Conservation (phyloP, 2,329 filamentous ascomycete genomes). For the Penicillium sp. region DNA sequence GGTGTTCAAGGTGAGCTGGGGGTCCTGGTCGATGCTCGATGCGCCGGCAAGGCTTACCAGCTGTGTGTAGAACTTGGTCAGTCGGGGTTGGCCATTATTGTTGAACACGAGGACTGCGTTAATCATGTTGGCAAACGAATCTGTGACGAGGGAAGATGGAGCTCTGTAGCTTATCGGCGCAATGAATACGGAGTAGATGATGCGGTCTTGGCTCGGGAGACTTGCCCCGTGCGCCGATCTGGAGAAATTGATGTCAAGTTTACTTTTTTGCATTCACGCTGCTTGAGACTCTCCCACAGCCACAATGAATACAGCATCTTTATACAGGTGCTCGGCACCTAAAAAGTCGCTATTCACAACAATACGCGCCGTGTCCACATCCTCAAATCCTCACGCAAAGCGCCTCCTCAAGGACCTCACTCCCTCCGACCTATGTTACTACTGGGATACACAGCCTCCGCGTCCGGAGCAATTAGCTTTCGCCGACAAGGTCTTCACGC, state of each 20-base stretch:
- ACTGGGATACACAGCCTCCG: slow-evolving; percentile 55
- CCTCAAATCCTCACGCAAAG: slow-evolving; percentile 25
- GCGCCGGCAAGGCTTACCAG: slow-evolving; percentile 59
- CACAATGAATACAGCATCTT: slow-evolving; percentile 8
- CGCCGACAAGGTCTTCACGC: slow-evolving; percentile 49
- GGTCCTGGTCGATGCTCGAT: neutral
- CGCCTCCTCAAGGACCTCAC: slow-evolving; percentile 33
- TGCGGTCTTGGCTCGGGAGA: slow-evolving; percentile 10
- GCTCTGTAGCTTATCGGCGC: slow-evolving; percentile 11
- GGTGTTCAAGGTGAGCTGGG: slow-evolving; percentile 11
- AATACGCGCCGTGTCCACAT: slow-evolving; percentile 3
- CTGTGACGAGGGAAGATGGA: neutral
- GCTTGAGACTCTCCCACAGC: neutral
- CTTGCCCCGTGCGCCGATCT: slow-evolving; percentile 22
- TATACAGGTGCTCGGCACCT: slow-evolving; percentile 4
- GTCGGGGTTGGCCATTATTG: slow-evolving; percentile 90
- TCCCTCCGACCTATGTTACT: slow-evolving; percentile 42
- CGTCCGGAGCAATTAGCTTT: slow-evolving; percentile 45
- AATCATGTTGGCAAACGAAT: slow-evolving; percentile 68
- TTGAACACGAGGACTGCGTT: slow-evolving; percentile 99
- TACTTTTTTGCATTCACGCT: neutral
- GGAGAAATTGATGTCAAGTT: slow-evolving; percentile 18
- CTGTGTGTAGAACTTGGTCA: slow-evolving; percentile 99
- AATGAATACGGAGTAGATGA: neutral
- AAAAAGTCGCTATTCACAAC: slow-evolving; percentile 16